These are phyloP conservation scores for Bipolaris zeicola DNA, from an alignment of 2,329 filamentous ascomycete species.

Conservation along the genomic window DNA sequence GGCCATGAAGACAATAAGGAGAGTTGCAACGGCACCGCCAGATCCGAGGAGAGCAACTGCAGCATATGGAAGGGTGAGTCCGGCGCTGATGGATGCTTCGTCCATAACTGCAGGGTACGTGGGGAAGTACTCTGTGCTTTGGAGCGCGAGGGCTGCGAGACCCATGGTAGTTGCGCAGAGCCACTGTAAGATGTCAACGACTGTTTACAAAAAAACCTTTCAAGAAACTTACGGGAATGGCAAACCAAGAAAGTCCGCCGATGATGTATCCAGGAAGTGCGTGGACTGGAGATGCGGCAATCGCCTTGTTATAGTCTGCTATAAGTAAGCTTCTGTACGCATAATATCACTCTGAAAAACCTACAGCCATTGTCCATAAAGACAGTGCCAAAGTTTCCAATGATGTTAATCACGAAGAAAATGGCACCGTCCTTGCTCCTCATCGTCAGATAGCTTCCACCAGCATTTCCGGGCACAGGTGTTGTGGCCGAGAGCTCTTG, in stretches of 20 bases:
- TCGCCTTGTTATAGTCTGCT: slow-evolving; percentile 79
- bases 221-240: slow-evolving; percentile 46
- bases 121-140: slow-evolving; percentile 49
- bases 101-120: slow-evolving; percentile 48
- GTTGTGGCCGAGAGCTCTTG: slow-evolving; percentile 68
- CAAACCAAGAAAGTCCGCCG: slow-evolving; percentile 54
- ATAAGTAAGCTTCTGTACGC: slow-evolving; percentile 6
- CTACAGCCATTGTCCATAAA: slow-evolving; percentile 80
- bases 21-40: slow-evolving; percentile 38
- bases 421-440: slow-evolving; percentile 77
- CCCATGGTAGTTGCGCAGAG: slow-evolving; percentile 56
- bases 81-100: slow-evolving; percentile 31
- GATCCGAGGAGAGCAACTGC: slow-evolving; percentile 41
- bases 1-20: slow-evolving; percentile 56
- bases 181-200: slow-evolving; percentile 30
- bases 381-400: slow-evolving; percentile 82
- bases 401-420: slow-evolving; percentile 90
- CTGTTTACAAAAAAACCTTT: neutral
- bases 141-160: slow-evolving; percentile 52
- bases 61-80: slow-evolving; percentile 42
- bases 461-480: slow-evolving; percentile 77
- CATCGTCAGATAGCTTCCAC: slow-evolving; percentile 89
- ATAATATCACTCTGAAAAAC: neutral
- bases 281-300: slow-evolving; percentile 82
- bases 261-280: slow-evolving; percentile 72